Evolutionary conservation across 2,329 filamentous ascomycete genomes (phyloP), one percentile per base, ranked within the genome.

Genomic region (Trichoderma koningii): DNA sequence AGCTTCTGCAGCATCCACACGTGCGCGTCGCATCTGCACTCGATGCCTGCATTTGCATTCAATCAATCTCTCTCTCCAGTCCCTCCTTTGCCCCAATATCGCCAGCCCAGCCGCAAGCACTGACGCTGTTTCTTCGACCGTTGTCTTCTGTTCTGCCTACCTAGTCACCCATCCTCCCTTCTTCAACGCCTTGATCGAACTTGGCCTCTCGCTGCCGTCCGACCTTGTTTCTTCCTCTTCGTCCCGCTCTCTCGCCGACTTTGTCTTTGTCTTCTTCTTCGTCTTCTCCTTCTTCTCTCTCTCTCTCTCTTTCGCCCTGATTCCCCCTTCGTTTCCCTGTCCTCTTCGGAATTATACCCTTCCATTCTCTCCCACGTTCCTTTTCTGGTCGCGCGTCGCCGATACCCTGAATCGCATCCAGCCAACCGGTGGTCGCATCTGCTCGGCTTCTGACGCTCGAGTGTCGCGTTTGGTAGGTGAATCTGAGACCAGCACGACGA

Each of bases 51-150:
- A 38, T 38, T 38, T 38, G 34, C 34, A 38, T 38, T 38, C 34
- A 38, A 38, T 47, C 44, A 47, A 52, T 52, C 30, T 52, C 26
- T n/a, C 26, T 44, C 45, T 26, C 26, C 34, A 38, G 48, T 62
- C 59, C 59, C 59, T 62, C 59, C 59, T 53, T 62, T 62, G 56
- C 59, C 50, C 57, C 47, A 52, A 61, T 28, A 61, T 52, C 57
- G 15, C 45, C 57, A 41, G 53, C 53, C 45, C 21, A 48, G 19
- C 15, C 34, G 28, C 21, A 55, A 42, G 53, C 41, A 48, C 28
- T 48, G 42, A 47, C 55, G 30, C 19, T 41, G 44, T 26, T 28
- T n/a, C 10, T 7, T 34, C 30, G 30, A 34, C 30, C 10, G 28
- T 9, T 28, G 28, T 38, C 34, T 38, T 38, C 34, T 38, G 21